Evolutionary conservation across 441 rosid species (phyloP), one percentile per base, ranked within the genome.

Genomic region (Arabidopsis hybrid): DNA sequence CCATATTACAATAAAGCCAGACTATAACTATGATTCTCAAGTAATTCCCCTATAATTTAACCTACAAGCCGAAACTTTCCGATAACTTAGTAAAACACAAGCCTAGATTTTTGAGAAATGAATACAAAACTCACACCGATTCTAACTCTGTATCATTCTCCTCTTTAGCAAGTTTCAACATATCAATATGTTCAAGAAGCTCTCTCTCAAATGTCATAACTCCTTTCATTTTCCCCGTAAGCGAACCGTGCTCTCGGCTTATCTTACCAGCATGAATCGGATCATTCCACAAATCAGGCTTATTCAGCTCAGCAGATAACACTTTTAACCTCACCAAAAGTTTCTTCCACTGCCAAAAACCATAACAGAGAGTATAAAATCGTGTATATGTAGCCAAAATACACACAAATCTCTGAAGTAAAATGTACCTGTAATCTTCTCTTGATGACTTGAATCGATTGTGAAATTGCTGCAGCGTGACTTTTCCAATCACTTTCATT

Each of bases 391-490:
- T 26, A 26, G 29, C 29, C 29, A 2, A 38, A 38, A 3, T 36
- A 38, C 3, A 13, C 8, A 45, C 50, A 26, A n/a, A 53, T 8
- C 12, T 21, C 2, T 9, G 1, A 18, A 10, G 16, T 29, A 7
- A 7, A 34, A n/a, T 34, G 39, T 84, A 95, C 99, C 92, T 89
- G 94, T 78, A 95, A 82, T 16, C 97, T 96, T 74, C 71, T 87
- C 87, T 91, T 95, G 87, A 91, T 89, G 26, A 91, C 89, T 85
- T 86, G 86, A 75, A 95, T 85, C 76, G 98, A 95, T 65, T 92
- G 98, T 61, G 98, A 83, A 83, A 90, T 87, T 9, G 99, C 95
- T 66, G 98, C 89, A 57, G 95, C 93, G 78, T 95, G 98, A 59
- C 98, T 91, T 76, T 83, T 93, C 99, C 98, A 91, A 82, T 92